Conservation (phyloP, 129 eudicot species). For the Logfia minima region DNA sequence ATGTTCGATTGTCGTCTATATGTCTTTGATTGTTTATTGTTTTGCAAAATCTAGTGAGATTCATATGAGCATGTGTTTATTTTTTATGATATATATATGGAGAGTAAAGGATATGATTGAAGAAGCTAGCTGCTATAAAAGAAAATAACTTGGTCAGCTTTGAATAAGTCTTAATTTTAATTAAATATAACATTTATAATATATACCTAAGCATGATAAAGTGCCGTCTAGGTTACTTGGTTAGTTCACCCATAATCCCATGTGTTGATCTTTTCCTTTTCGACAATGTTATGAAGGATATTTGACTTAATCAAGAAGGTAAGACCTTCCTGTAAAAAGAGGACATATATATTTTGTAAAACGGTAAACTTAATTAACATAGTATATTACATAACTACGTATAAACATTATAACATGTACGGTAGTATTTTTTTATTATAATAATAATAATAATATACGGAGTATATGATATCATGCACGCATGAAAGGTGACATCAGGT, state of each 20-base stretch:
- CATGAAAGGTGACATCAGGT: too few relatives aligned
- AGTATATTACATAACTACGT: too few relatives aligned
- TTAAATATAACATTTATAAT: neutral
- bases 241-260: slow-evolving; percentile 28
- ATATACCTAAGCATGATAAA: slow-evolving; percentile 17
- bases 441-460: too few relatives aligned
- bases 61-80: neutral
- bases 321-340: neutral
- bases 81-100: neutral
- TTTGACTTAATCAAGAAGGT: slow-evolving; percentile 22
- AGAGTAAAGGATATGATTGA: neutral
- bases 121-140: neutral
- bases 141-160: slow-evolving; percentile 27
- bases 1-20: neutral
- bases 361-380: too few relatives aligned
- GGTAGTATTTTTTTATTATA: too few relatives aligned
- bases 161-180: slow-evolving; percentile 25
- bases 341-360: too few relatives aligned
- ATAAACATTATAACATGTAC: too few relatives aligned
- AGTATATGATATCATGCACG: too few relatives aligned
- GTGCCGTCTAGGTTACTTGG: slow-evolving; percentile 30
- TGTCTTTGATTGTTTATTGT: neutral
- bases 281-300: neutral
- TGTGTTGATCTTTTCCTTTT: slow-evolving; percentile 12
- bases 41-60: neutral